phyloP scores from a whole-genome alignment of 345 rosid species.

The Noccaea bulbosa region DNA sequence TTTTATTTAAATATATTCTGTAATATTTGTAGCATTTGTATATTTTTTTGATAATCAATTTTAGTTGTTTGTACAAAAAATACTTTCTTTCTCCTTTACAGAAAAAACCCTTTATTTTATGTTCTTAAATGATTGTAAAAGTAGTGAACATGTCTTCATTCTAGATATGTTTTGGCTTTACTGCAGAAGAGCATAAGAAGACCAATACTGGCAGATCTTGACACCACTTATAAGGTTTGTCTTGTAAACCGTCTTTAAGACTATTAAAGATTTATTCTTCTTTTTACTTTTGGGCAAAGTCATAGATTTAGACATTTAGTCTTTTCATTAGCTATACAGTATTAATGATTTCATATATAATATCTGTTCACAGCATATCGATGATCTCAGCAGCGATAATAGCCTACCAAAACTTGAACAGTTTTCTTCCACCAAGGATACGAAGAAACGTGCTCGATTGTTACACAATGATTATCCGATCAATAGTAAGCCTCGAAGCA shows the following conservation, averaged over 20 bases:
- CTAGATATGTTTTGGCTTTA: slow-evolving; percentile 29
- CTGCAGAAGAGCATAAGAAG: slow-evolving; percentile 26
- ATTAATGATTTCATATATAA: background rate
- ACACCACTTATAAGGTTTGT: slow-evolving; percentile 35
- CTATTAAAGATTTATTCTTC: background rate
- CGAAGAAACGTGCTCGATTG: slow-evolving; percentile 8
- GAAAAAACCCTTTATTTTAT: background rate
- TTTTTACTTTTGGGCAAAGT: too few species aligned
- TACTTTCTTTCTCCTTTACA: background rate
- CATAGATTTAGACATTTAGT: background rate
- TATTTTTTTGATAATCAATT: background rate
- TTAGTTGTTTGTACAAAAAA: slow-evolving; percentile 18
- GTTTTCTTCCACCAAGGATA: background rate
- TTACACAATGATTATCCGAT: slow-evolving; percentile 24
- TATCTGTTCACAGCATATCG: slow-evolving; percentile 7
- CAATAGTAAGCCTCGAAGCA: slow-evolving; percentile 7
- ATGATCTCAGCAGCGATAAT: background rate
- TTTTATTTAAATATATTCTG: background rate
- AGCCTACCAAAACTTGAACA: background rate
- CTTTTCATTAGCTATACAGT: background rate
- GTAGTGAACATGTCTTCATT: slow-evolving; percentile 26
- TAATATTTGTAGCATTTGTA: slow-evolving; percentile 21
- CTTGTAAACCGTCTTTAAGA: slow-evolving; percentile 25
- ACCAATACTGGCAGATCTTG: slow-evolving; percentile 21
- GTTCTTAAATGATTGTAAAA: slow-evolving; percentile 14